A percentile compares a stretch with the other conserved stretches of the same genome.
These are phyloP conservation scores for Pulveroboletus ravenelii DNA, from an alignment of 768 basidiomycete species.

Conservation along the genomic window DNA sequence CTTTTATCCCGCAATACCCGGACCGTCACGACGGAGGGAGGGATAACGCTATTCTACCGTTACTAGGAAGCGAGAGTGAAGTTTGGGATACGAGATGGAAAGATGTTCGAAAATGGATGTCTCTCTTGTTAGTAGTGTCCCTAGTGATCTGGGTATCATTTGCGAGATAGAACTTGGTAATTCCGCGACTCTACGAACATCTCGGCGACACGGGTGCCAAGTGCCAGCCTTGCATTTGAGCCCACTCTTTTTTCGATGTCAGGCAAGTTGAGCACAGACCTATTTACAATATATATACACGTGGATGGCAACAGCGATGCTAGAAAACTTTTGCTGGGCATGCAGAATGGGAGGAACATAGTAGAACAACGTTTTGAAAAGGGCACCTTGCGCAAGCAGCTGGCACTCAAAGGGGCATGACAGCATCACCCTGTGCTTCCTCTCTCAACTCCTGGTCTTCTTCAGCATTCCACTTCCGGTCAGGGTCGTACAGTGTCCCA, in stretches of 20 bases:
- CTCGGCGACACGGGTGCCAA: neutral
- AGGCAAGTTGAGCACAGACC: neutral
- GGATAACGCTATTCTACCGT: neutral
- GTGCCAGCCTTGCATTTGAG: neutral
- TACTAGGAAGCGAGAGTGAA: neutral
- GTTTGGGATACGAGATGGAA: conserved; percentile 21
- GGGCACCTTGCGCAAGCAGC: too few species aligned
- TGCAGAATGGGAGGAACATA: too few species aligned
- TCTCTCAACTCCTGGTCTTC: conserved; percentile 2
- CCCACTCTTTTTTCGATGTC: neutral
- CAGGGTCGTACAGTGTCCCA: conserved; percentile 40
- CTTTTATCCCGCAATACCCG: neutral
- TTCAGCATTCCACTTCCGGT: conserved; percentile 24
- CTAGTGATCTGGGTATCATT: conserved; percentile 29
- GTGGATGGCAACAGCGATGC: neutral
- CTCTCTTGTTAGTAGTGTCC: conserved; percentile 21
- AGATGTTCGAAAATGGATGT: conserved; percentile 27
- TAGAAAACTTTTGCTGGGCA: too few species aligned
- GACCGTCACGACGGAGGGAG: neutral
- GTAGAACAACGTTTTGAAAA: too few species aligned
- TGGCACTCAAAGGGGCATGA: too few species aligned
- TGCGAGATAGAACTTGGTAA: conserved; percentile 8
- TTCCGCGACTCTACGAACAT: neutral
- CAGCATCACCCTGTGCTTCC: neutral
- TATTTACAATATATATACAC: neutral